Conservation (phyloP, 805 yeast species). For the Saccharomycopsis fermentans region DNA sequence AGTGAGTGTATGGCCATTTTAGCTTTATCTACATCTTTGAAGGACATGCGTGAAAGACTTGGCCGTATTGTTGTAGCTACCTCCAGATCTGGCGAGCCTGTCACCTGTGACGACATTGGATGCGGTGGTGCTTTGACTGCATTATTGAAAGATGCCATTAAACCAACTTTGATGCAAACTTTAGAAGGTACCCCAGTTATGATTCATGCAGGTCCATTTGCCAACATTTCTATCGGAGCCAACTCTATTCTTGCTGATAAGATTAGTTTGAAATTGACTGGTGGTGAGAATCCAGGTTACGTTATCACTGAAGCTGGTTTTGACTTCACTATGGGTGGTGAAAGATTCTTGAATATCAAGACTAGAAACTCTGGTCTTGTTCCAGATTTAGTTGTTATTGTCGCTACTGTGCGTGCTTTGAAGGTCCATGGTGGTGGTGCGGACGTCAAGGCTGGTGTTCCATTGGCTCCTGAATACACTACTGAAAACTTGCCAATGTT, state of each 20-base stretch:
- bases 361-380: slow-evolving; percentile 71
- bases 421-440: slow-evolving; percentile 87
- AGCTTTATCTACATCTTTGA: slow-evolving; percentile 60
- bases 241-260: slow-evolving; percentile 75
- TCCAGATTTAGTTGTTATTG: slow-evolving; percentile 72
- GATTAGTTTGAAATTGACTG: slow-evolving; percentile 71
- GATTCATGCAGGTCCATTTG: slow-evolving; percentile 85
- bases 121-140: slow-evolving; percentile 85
- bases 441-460: slow-evolving; percentile 76
- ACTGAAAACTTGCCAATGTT: slow-evolving; percentile 64
- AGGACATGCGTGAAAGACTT: slow-evolving; percentile 64
- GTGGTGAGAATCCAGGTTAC: slow-evolving; percentile 54
- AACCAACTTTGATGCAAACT: slow-evolving; percentile 82
- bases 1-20: slow-evolving; percentile 80
- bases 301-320: slow-evolving; percentile 86
- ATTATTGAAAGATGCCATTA: slow-evolving; percentile 67
- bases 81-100: slow-evolving; percentile 56
- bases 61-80: slow-evolving; percentile 71
- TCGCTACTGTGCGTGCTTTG: slow-evolving; percentile 77
- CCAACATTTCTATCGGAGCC: slow-evolving; percentile 81
- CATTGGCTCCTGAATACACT: slow-evolving; percentile 63
- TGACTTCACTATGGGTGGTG: slow-evolving; percentile 90
- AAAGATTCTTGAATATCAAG: slow-evolving; percentile 73
- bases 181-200: slow-evolving; percentile 82
- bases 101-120: slow-evolving; percentile 77